phyloP scores from a whole-genome alignment of 306 rosid genomes.

The Glycine tomentella region DNA sequence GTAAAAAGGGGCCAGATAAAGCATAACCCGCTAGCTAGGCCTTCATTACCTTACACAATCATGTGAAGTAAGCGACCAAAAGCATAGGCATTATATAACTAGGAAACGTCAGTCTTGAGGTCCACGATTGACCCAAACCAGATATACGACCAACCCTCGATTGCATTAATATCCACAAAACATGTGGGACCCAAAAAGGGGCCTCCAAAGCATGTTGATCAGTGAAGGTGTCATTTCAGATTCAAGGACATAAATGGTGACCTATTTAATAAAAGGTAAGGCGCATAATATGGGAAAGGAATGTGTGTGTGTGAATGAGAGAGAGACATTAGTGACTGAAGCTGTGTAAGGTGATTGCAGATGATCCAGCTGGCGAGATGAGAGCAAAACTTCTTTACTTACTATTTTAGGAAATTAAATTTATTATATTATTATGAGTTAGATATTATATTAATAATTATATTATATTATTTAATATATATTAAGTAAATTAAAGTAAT shows the following conservation, averaged over 20 bases:
- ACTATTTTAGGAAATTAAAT: too few relatives aligned
- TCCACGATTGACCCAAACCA: constrained; percentile 17
- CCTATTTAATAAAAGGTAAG: constrained; percentile 25
- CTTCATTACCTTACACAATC: neutral
- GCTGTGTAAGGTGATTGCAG: too few relatives aligned
- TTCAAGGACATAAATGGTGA: constrained; percentile 17
- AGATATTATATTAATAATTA: too few relatives aligned
- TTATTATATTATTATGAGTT: too few relatives aligned
- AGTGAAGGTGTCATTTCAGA: neutral
- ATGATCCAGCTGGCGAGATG: too few relatives aligned
- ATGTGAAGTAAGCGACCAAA: constrained; percentile 36
- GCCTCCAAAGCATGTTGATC: constrained; percentile 14
- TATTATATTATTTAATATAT: too few relatives aligned
- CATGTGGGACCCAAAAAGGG: constrained; percentile 37
- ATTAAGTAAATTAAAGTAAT: too few relatives aligned
- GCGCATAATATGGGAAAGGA: neutral
- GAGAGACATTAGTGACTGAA: too few relatives aligned
- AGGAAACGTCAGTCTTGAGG: constrained; percentile 29
- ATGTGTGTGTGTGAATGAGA: neutral
- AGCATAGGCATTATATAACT: neutral
- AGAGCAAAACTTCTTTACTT: too few relatives aligned
- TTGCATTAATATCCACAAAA: constrained; percentile 14
- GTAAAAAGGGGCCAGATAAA: too few relatives aligned
- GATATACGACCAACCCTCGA: neutral
- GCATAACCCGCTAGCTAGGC: too few relatives aligned